phyloP scores from a whole-genome alignment of 352 stramenopile genomes.

The Pythium utonaiense region DNA sequence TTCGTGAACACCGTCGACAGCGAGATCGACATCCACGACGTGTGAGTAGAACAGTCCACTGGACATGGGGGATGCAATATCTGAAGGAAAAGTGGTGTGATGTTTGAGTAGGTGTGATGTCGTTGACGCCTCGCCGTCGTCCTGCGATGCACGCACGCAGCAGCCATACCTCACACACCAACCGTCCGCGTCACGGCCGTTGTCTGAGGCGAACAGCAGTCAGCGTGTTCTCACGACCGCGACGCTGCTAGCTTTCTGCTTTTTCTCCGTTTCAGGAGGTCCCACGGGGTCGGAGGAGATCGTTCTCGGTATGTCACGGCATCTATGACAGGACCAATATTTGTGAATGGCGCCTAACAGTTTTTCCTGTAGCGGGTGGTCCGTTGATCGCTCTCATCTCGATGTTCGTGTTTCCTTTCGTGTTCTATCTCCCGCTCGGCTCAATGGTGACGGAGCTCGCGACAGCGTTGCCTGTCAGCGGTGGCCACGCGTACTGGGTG shows the following conservation, averaged over 20 bases:
- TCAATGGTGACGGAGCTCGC: constrained; percentile 50
- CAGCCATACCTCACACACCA: constrained; percentile 10
- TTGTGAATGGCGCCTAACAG: neutral
- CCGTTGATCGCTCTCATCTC: constrained; percentile 33
- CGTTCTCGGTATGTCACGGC: constrained; percentile 27
- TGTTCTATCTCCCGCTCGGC: constrained; percentile 50
- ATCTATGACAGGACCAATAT: neutral
- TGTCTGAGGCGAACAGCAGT: neutral
- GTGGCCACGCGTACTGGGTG: constrained; percentile 67
- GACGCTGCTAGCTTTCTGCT: constrained; percentile 47
- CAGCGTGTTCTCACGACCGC: constrained; percentile 33
- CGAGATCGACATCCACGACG: constrained; percentile 7
- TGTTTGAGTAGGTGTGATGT: constrained; percentile 15
- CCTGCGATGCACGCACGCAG: neutral
- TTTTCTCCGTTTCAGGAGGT: constrained; percentile 48
- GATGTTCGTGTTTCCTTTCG: constrained; percentile 34
- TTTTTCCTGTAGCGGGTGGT: constrained; percentile 27
- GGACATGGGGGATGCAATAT: too few relatives aligned
- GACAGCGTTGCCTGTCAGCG: constrained; percentile 39
- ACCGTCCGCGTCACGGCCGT: neutral
- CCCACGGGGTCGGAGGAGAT: constrained; percentile 41
- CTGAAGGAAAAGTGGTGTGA: too few relatives aligned
- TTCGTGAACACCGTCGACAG: constrained; percentile 13
- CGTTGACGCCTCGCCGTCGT: neutral
- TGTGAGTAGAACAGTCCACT: neutral